Evolutionary conservation across 495 filamentous ascomycete species (phyloP).

Genomic region (Trypethelium eluteriae): DNA sequence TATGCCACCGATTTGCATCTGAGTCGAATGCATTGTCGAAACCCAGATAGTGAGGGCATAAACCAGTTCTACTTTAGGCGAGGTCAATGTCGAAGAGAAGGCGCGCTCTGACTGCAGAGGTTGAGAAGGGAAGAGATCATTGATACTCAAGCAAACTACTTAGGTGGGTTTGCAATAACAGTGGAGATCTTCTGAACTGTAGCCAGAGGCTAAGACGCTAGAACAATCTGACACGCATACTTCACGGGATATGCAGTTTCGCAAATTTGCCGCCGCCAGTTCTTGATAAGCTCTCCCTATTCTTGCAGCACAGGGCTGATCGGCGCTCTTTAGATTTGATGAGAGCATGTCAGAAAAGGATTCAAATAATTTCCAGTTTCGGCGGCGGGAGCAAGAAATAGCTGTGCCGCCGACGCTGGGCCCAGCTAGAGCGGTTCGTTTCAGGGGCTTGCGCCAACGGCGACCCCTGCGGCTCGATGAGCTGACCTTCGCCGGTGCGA

Average conservation of each 20-base stretch:
- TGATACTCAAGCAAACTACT: no score
- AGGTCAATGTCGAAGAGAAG: no score
- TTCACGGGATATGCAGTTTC: not conserved
- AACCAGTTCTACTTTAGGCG: no score
- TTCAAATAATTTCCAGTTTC: not conserved
- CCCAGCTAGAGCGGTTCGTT: conserved; percentile 10
- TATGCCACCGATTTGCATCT: no score
- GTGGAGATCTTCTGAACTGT: no score
- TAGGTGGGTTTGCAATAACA: no score
- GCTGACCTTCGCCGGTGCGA: not conserved
- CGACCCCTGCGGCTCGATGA: not conserved
- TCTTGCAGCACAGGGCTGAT: not conserved
- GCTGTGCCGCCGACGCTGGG: not conserved
- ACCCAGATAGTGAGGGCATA: no score
- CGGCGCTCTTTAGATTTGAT: not conserved
- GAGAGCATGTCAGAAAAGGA: not conserved
- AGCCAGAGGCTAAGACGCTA: not conserved
- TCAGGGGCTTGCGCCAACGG: conserved; percentile 9
- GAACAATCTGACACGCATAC: not conserved
- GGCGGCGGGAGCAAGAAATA: conserved; percentile 8
- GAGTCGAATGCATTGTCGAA: no score
- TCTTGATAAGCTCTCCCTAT: conserved; percentile 7
- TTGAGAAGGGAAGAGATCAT: no score
- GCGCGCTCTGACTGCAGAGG: no score
- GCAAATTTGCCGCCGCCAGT: not conserved